Conservation (phyloP, 345 rosid species). For the Tarenaya hassleriana region DNA sequence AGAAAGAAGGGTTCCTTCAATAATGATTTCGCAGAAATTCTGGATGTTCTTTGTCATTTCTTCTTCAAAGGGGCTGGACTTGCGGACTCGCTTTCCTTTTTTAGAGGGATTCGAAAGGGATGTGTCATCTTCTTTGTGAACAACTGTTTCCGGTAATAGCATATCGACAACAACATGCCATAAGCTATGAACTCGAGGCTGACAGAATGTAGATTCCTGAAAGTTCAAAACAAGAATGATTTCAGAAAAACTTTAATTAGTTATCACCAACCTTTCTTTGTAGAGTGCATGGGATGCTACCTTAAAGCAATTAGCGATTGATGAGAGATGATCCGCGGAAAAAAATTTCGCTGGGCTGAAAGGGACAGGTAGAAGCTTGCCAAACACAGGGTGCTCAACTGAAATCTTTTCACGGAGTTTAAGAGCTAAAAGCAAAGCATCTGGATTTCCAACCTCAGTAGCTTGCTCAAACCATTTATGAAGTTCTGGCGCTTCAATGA, state of each 20-base stretch:
- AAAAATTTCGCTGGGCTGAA: conserved; percentile 64
- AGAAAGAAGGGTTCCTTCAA: conserved; percentile 68
- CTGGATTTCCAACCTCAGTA: conserved; percentile 70
- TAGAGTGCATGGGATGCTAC: conserved; percentile 32
- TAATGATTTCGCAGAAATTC: conserved; percentile 53
- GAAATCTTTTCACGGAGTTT: conserved; percentile 51
- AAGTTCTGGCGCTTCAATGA: conserved; percentile 64
- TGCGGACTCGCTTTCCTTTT: conserved; percentile 75
- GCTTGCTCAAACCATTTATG: conserved; percentile 75
- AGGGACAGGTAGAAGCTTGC: conserved; percentile 72
- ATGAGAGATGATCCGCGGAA: conserved; percentile 61
- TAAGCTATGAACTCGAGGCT: conserved; percentile 85
- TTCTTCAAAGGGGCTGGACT: conserved; percentile 62
- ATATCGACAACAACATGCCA: conserved; percentile 73
- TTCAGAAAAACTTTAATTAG: conserved; percentile 3
- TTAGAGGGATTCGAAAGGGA: conserved; percentile 58
- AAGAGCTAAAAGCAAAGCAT: conserved; percentile 87
- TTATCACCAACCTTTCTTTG: conserved; percentile 8
- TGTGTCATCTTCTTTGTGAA: conserved; percentile 63
- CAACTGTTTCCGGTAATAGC: conserved; percentile 63
- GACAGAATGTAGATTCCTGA: conserved; percentile 95
- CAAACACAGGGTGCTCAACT: conserved; percentile 36
- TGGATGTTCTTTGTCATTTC: conserved; percentile 53
- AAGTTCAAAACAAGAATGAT: conserved; percentile 20
- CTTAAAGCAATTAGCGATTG: conserved; percentile 70